phyloP scores from a whole-genome alignment of 805 yeast genomes.

The Debaryomyces tyrocola region DNA sequence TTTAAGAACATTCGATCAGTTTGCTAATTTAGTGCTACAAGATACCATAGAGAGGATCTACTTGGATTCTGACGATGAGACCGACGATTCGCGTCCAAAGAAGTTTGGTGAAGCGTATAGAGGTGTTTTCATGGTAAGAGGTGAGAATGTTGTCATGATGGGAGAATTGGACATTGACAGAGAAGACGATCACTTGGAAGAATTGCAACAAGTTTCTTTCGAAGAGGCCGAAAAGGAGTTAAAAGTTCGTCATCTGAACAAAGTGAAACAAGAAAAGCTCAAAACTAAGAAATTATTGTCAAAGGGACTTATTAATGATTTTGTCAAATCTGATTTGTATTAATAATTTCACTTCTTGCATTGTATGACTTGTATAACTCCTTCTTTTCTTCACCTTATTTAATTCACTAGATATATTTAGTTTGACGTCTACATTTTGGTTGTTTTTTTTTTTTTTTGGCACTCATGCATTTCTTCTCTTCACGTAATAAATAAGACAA shows the following conservation, averaged over 20 bases:
- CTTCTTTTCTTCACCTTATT: not conserved
- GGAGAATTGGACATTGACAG: constrained; percentile 91
- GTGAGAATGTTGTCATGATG: constrained; percentile 91
- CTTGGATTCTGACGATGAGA: constrained; percentile 39
- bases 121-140: constrained; percentile 88
- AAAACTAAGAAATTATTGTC: constrained; percentile 51
- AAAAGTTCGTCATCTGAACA: constrained; percentile 26
- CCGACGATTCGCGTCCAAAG: constrained; percentile 19
- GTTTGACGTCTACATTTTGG: not conserved
- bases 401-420: not conserved
- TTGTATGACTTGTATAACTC: not conserved
- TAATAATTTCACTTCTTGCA: constrained; percentile 16
- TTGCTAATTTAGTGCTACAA: constrained; percentile 88
- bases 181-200: constrained; percentile 69
- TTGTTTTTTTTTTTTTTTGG: not conserved
- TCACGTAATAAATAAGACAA: not conserved
- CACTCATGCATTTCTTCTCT: not conserved
- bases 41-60: constrained; percentile 87
- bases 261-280: constrained; percentile 41
- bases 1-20: constrained; percentile 92
- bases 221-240: constrained; percentile 54
- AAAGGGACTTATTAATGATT: constrained; percentile 59
- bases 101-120: constrained; percentile 73
- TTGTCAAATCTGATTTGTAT: constrained; percentile 55
- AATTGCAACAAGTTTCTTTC: constrained; percentile 59